Percentiles rank a stretch among this genome's conserved stretches.
Conservation (phyloP, 768 basidiomycete species). For the Brasilioporus rufonigricans region DNA sequence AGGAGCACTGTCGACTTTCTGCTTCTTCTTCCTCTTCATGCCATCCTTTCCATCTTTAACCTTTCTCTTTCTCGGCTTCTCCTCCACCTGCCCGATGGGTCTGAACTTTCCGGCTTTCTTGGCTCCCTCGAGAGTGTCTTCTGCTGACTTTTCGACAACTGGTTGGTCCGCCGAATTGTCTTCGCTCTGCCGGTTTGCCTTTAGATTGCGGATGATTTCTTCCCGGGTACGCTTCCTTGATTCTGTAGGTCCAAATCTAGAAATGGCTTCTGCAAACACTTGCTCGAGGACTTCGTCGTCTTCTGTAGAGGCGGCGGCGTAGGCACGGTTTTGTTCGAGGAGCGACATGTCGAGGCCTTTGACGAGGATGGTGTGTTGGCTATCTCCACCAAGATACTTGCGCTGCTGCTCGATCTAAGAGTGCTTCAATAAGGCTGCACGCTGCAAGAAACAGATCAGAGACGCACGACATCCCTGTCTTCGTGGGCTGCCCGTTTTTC, state of each 20-base stretch:
- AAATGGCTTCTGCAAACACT: constrained; percentile 54
- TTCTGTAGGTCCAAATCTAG: constrained; percentile 19
- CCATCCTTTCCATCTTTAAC: constrained; percentile 36
- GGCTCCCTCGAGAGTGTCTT: constrained; percentile 34
- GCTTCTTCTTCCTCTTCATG: constrained; percentile 61
- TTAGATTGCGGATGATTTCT: constrained; percentile 71
- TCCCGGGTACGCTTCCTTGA: constrained; percentile 74
- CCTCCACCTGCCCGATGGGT: constrained; percentile 45
- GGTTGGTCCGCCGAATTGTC: constrained; percentile 10
- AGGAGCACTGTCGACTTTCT: constrained; percentile 38
- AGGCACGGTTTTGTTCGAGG: constrained; percentile 79
- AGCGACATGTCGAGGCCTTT: constrained; percentile 89
- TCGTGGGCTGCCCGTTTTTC: constrained; percentile 59
- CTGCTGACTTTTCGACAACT: constrained; percentile 10
- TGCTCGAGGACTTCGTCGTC: constrained; percentile 84
- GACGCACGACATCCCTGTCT: constrained; percentile 57
- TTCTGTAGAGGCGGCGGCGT: constrained; percentile 51
- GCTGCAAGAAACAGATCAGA: neutral
- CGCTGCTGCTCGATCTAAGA: constrained; percentile 72
- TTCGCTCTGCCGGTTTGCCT: constrained; percentile 51
- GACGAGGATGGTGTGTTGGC: constrained; percentile 80
- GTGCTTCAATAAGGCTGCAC: neutral
- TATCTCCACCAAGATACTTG: constrained; percentile 79
- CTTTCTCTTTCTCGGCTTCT: constrained; percentile 47
- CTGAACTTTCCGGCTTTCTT: constrained; percentile 46